Conservation (phyloP, 257 asterid species). For the Solanum gandarillasii region DNA sequence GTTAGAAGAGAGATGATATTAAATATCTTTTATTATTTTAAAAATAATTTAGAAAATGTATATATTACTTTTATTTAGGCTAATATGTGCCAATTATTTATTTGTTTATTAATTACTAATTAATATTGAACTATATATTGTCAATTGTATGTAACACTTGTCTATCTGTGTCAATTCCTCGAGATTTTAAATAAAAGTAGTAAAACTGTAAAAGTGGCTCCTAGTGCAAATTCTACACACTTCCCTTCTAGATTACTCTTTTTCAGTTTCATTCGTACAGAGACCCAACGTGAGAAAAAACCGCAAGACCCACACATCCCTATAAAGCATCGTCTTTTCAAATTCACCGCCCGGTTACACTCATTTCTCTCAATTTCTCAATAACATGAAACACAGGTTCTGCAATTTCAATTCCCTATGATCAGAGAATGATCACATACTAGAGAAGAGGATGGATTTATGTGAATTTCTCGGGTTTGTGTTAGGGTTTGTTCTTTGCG, state of each 20-base stretch:
- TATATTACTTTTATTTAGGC: too few relatives aligned
- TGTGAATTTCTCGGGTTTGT: neutral
- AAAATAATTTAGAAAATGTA: too few relatives aligned
- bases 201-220: neutral
- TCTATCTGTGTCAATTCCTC: too few relatives aligned
- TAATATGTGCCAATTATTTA: too few relatives aligned
- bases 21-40: too few relatives aligned
- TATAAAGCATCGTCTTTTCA: neutral
- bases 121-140: too few relatives aligned
- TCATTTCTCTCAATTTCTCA: neutral
- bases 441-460: neutral
- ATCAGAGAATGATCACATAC: neutral
- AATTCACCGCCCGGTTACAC: conserved; percentile 5
- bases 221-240: neutral
- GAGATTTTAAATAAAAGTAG: neutral
- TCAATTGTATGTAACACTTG: too few relatives aligned
- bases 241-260: neutral
- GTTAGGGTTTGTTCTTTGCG: conserved; percentile 26
- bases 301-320: neutral
- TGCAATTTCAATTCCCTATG: neutral
- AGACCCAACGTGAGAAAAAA: neutral
- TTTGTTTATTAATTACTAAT: too few relatives aligned
- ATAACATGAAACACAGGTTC: neutral
- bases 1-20: too few relatives aligned
- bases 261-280: neutral